Evolutionary conservation across 2,329 filamentous ascomycete genomes (phyloP).

Genomic region (Coleophoma eucalyptorum): DNA sequence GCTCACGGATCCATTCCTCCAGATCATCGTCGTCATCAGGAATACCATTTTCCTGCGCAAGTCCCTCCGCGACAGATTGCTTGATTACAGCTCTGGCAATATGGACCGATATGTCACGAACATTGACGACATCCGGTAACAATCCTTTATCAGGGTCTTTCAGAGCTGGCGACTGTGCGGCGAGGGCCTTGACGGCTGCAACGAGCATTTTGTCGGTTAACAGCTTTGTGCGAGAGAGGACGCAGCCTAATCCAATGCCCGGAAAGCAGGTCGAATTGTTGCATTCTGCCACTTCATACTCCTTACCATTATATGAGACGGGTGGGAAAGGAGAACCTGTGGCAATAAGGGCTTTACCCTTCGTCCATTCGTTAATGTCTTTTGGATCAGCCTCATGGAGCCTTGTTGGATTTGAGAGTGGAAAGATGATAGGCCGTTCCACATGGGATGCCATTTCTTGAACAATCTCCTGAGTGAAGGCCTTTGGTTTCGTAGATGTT

Average conservation of each 20-base stretch:
- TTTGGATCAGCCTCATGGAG: conserved; percentile 78
- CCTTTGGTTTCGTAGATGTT: conserved; percentile 72
- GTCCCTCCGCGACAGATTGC: conserved; percentile 63
- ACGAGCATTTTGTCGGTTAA: conserved; percentile 79
- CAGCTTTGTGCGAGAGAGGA: conserved; percentile 64
- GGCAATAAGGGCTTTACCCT: conserved; percentile 73
- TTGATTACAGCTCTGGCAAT: conserved; percentile 75
- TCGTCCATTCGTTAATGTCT: conserved; percentile 75
- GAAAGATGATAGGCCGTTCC: conserved; percentile 72
- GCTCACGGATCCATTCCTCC: conserved; percentile 63
- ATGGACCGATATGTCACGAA: conserved; percentile 71
- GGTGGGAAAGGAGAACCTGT: conserved; percentile 81
- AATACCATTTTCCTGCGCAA: conserved; percentile 63
- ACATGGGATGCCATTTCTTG: conserved; percentile 72
- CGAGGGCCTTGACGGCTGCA: conserved; percentile 71
- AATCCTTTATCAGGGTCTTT: conserved; percentile 59
- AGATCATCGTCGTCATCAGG: conserved; percentile 39
- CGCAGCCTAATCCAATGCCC: conserved; percentile 75
- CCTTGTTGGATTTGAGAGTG: conserved; percentile 79
- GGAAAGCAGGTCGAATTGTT: conserved; percentile 88
- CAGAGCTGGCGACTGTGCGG: conserved; percentile 67
- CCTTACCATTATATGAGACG: conserved; percentile 53
- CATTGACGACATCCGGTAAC: conserved; percentile 71
- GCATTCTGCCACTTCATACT: conserved; percentile 67
- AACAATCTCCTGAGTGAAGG: conserved; percentile 72